Evolutionary conservation across 495 filamentous ascomycete genomes (phyloP), one percentile per base, ranked within the genome.

Genomic region (Podospora pseudoanserina): DNA sequence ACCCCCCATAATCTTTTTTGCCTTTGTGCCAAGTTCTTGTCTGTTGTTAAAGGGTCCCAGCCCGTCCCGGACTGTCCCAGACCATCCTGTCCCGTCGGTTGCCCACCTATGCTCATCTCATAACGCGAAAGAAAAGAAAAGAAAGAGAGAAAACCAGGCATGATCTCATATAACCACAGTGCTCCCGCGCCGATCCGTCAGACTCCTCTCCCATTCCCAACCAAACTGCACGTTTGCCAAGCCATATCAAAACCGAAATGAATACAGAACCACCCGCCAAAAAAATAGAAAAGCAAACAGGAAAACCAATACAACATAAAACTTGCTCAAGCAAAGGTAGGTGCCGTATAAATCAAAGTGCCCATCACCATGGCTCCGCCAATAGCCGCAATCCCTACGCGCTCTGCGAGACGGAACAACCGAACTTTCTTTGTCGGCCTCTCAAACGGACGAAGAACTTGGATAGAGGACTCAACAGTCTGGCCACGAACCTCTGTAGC

Each of bases 321-420:
- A 5, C 39, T 49, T 6, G 39, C 15, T 73, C 63, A 77, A 26
- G 57, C 65, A 30, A 79, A 78, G 9, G 80, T 77, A 2, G 81
- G 81, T 13, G 81, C 81, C 1, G 81, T 81, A 55, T 78, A 78
- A 27, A 82, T 75, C 30, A 83, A 71, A 5, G 74, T 74, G 4
- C 73, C 72, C 55, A 83, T 71, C 3, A 83, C 71, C 71, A 77
- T 76, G 32, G 76, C 76, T 2, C 80, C 80, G 20, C 81, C 81
- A 2, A 81, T 72, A 6, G 79, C 78, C 5, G 73, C 79, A 56
- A 78, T 82, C 7, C 75, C 79, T 7, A 78, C 73, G 32, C 70
- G 73, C 67, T 83, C 80, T 3, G 77, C 73, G 61, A 82, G 61
- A 34, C 68, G 72, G 68, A 70, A 73, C 59, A 82, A n/a, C 30